Evolutionary conservation across 2,329 filamentous ascomycete species (phyloP).

Genomic region (Lecanicillium sp.): DNA sequence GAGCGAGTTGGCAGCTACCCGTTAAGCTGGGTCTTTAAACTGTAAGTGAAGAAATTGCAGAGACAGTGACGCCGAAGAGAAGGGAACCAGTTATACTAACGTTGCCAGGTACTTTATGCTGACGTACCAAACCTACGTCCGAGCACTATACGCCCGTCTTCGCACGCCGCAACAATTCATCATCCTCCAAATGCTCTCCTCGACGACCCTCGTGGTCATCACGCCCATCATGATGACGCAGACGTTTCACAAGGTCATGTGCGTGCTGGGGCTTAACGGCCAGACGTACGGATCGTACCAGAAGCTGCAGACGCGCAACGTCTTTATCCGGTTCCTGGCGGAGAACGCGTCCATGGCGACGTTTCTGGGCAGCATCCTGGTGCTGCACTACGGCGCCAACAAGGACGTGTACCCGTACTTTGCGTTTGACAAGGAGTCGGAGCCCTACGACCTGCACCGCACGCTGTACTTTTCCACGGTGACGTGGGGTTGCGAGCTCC

Average conservation of each 20-base stretch:
- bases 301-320: constrained; percentile 57
- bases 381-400: constrained; percentile 60
- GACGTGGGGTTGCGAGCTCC: constrained; percentile 61
- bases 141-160: constrained; percentile 59
- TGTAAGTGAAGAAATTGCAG: constrained; percentile 35
- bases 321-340: constrained; percentile 59
- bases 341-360: constrained; percentile 63
- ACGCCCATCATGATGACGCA: constrained; percentile 57
- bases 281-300: constrained; percentile 57
- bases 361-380: constrained; percentile 57
- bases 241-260: constrained; percentile 47
- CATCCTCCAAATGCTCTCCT: constrained; percentile 56
- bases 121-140: constrained; percentile 65
- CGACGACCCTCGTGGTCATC: constrained; percentile 53
- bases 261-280: constrained; percentile 45
- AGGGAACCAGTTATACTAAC: constrained; percentile 6
- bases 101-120: constrained; percentile 52
- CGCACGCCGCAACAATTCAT: constrained; percentile 59
- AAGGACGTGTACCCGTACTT: constrained; percentile 64
- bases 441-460: constrained; percentile 53
- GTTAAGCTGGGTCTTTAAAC: constrained; percentile 63
- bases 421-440: constrained; percentile 44
- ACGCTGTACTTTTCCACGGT: constrained; percentile 57
- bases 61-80: not conserved
- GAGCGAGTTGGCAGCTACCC: constrained; percentile 63